Evolutionary conservation across 805 yeast species (phyloP), one percentile per base, ranked within the genome.

Genomic region (Lipomyces yamanashiensis): DNA sequence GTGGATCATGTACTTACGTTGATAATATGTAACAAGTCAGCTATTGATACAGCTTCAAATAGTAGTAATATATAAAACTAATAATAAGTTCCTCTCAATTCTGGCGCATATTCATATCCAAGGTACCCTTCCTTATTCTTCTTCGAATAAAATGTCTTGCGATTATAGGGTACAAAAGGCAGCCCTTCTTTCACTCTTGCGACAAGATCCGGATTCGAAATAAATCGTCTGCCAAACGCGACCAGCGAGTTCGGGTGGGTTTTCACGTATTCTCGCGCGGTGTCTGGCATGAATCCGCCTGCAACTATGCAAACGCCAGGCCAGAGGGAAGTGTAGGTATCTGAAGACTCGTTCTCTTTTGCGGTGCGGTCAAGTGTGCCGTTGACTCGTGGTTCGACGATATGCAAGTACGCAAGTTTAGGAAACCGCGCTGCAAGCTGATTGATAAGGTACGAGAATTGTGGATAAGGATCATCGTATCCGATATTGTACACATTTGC

Each of bases 171-270:
- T 63, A 75, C 77, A 62, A 84, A 73, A 49, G 78, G 78, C 41
- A 72, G 54, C 23, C 80, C 80, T 34, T 80, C 73, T 64, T 77
- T 73, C 47, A 85, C 61, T 65, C 85, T 76, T n/a, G 74, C 69
- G 23, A 79, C 81, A 40, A 85, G 70, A 70, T 85, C 88, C 1
- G 88, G 87, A 74, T 85, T 85, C 43, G 86, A 74, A 55, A 82
- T 79, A 72, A 79, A 84, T 60, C 74, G 76, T 67, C 87, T 79
- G 34, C 86, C 87, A 63, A 77, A 72, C 1, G 78, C 83, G 40
- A 80, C 69, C 54, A 77, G 61, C 5, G 58, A 34, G 28, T 61
- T 54, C 33, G n/a, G 34, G 34, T 56, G 63, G 15, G 55, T 39
- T 4, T 21, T 45, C 10, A 57, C 64, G 45, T 47, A 56, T 43